Conservation (phyloP, 768 basidiomycete species). For the Pleurotus pulmonarius region DNA sequence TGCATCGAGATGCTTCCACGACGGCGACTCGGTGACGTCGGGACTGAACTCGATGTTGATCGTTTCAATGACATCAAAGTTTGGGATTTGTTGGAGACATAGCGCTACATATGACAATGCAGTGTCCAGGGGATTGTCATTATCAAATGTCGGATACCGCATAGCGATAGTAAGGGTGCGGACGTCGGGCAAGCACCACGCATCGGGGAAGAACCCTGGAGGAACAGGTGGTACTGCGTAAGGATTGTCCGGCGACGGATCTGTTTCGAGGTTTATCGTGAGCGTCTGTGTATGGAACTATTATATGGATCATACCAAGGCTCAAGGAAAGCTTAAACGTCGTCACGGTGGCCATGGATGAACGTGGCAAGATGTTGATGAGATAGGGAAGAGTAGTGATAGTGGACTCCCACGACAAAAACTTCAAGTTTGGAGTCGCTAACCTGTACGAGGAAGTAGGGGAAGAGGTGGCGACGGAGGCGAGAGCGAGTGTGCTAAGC, state of each 20-base stretch:
- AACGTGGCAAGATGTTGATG: background rate
- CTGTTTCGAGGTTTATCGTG: background rate
- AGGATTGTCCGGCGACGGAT: background rate
- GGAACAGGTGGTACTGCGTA: background rate
- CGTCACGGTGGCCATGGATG: background rate
- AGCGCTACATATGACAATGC: background rate
- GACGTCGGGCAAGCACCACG: background rate
- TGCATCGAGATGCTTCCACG: background rate
- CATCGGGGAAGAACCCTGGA: background rate
- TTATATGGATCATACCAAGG: background rate
- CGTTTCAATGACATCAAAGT: background rate
- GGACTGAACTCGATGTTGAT: background rate
- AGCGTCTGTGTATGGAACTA: background rate
- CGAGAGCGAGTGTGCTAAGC: background rate
- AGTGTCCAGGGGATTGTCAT: background rate
- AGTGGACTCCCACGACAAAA: background rate
- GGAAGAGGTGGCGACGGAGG: background rate
- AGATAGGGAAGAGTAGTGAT: background rate
- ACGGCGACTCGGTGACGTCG: background rate
- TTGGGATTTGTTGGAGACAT: background rate
- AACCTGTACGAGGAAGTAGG: background rate
- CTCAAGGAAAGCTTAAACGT: background rate
- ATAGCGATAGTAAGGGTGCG: background rate
- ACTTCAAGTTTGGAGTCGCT: background rate
- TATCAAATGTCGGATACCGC: background rate